Evolutionary conservation across 345 rosid genomes (phyloP).

Genomic region (Mercurialis annua): DNA sequence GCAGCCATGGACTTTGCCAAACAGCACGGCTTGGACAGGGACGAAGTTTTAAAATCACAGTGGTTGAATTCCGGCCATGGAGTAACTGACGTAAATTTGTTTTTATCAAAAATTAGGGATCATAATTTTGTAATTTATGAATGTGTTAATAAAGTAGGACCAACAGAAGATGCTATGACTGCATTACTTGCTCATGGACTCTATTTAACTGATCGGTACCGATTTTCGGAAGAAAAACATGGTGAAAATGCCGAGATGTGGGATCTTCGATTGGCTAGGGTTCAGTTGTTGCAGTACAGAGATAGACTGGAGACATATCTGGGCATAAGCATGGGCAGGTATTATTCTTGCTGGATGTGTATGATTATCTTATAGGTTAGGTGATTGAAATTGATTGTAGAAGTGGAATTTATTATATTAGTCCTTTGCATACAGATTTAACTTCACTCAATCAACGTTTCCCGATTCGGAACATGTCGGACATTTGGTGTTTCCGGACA

Average conservation of each 20-base stretch:
- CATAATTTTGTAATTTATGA: conserved; percentile 65
- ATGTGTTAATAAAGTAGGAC: conserved; percentile 71
- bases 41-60: conserved; percentile 72
- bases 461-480: too few species aligned
- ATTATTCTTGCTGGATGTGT: conserved; percentile 19
- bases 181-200: conserved; percentile 73
- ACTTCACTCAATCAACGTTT: too few species aligned
- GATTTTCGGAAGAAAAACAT: conserved; percentile 51
- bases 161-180: conserved; percentile 76
- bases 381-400: neutral
- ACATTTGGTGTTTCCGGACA: too few species aligned
- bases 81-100: conserved; percentile 49
- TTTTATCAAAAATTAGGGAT: conserved; percentile 68
- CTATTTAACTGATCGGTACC: conserved; percentile 46
- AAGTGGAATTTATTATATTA: neutral
- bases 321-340: conserved; percentile 99
- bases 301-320: conserved; percentile 88
- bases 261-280: conserved; percentile 75
- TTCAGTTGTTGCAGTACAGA: conserved; percentile 70
- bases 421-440: neutral
- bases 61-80: conserved; percentile 76
- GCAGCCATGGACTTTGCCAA: conserved; percentile 78
- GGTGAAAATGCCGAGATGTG: conserved; percentile 51
- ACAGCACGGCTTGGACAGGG: conserved; percentile 71
- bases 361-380: neutral